phyloP scores from a whole-genome alignment of 208 protist species.

The Acanthamoeba culbertsoni region DNA sequence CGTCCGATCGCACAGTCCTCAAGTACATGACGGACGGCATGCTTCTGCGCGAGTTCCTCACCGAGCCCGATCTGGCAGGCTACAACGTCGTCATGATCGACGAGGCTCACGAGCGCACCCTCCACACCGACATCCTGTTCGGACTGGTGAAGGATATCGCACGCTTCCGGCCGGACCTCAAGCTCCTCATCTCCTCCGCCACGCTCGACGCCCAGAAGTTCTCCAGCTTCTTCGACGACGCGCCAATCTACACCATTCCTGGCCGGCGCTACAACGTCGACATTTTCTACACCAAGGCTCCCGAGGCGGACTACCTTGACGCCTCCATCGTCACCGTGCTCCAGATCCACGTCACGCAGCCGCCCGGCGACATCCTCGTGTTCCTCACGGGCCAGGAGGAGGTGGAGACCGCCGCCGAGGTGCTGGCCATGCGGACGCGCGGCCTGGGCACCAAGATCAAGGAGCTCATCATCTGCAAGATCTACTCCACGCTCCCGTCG shows the following conservation, averaged over 20 bases:
- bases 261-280: constrained; percentile 85
- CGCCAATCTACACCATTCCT: constrained; percentile 89
- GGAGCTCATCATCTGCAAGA: constrained; percentile 85
- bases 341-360: constrained; percentile 92
- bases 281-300: constrained; percentile 92
- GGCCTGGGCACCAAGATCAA: constrained; percentile 86
- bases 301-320: constrained; percentile 93
- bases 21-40: constrained; percentile 99
- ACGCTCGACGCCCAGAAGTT: constrained; percentile 99
- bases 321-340: constrained; percentile 90
- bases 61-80: constrained; percentile 90
- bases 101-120: constrained; percentile 95
- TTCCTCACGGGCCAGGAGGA: constrained; percentile 94
- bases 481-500: constrained; percentile 96
- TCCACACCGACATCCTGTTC: constrained; percentile 94
- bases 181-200: constrained; percentile 96
- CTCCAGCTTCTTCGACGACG: constrained; percentile 94
- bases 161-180: constrained; percentile 88
- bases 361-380: constrained; percentile 90
- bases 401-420: constrained; percentile 87
- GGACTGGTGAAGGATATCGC: constrained; percentile 91
- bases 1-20: constrained; percentile 85
- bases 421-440: constrained; percentile 80
- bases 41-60: constrained; percentile 94
- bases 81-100: constrained; percentile 99